phyloP scores from a whole-genome alignment of 2,329 filamentous ascomycete species.

The Pseudopyricularia javanii region DNA sequence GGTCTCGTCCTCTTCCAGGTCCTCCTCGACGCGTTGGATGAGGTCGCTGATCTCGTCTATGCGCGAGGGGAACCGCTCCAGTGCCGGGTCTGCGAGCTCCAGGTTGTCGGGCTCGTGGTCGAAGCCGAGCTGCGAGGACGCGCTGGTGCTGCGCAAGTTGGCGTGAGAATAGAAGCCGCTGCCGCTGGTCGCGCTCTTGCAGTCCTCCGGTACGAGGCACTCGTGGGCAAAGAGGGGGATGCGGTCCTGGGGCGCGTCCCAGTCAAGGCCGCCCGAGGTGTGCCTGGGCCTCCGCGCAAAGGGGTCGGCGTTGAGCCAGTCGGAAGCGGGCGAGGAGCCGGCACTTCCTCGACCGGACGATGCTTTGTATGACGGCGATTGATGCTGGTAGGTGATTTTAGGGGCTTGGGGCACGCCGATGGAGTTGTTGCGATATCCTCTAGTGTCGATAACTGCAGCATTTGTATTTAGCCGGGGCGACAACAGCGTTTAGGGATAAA shows the following conservation, averaged over 20 bases:
- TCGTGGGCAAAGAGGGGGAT: conserved; percentile 8
- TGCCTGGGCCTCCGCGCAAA: neutral
- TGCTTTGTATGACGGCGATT: neutral
- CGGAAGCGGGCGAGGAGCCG: neutral
- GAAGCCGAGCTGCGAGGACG: conserved; percentile 1
- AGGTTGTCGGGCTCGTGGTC: conserved; percentile 13
- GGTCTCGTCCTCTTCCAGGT: conserved; percentile 25
- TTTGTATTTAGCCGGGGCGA: neutral
- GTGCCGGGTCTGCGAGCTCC: conserved; percentile 32
- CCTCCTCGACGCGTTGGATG: conserved; percentile 31
- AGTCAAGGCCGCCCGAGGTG: neutral
- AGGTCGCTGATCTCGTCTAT: conserved; percentile 29
- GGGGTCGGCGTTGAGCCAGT: conserved; percentile 1
- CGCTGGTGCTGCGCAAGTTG: neutral
- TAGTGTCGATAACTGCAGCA: conserved; percentile 23
- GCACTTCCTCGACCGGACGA: neutral
- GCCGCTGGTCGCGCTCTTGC: conserved; percentile 12
- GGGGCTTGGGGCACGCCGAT: conserved; percentile 15
- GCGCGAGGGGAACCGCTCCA: conserved; percentile 35
- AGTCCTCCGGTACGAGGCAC: conserved; percentile 8
- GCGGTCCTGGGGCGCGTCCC: conserved; percentile 1
- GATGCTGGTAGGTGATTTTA: neutral
- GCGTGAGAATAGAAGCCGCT: conserved; percentile 5
- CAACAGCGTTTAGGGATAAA: too few relatives aligned
- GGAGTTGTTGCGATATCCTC: conserved; percentile 36